Conservation (phyloP, 768 basidiomycete genomes). For the Phanerodontia chrysosporium region DNA sequence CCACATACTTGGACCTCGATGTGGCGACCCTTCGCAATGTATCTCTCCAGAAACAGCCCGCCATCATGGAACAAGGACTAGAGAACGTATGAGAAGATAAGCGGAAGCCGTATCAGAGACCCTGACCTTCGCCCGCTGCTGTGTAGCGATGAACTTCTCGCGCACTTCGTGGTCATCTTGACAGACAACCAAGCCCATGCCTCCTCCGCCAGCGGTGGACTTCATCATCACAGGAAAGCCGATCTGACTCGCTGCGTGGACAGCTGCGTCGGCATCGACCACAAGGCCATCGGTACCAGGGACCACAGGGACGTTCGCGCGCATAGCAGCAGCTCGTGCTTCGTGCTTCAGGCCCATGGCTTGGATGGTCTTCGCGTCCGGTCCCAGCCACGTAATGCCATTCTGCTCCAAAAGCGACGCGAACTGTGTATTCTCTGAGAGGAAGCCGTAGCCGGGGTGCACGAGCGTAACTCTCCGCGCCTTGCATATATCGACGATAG, state of each 20-base stretch:
- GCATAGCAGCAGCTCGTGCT: conserved; percentile 41
- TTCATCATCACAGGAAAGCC: conserved; percentile 66
- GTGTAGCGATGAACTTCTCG: conserved; percentile 32
- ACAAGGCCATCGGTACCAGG: conserved; percentile 54
- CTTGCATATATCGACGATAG: conserved; percentile 41
- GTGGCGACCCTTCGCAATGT: conserved; percentile 52
- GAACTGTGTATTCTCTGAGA: conserved; percentile 61
- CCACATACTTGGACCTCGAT: conserved; percentile 56
- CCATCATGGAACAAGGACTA: conserved; percentile 46
- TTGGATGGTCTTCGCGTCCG: conserved; percentile 43
- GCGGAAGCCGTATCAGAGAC: neutral
- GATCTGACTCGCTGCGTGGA: conserved; percentile 34
- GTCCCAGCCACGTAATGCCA: conserved; percentile 58
- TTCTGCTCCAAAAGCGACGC: conserved; percentile 40
- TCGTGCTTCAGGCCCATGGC: conserved; percentile 63
- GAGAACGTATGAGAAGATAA: neutral
- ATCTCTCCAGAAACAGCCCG: conserved; percentile 58
- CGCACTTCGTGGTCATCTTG: conserved; percentile 34
- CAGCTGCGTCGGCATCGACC: conserved; percentile 35
- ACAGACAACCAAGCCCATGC: conserved; percentile 63
- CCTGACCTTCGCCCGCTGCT: conserved; percentile 42
- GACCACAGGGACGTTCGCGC: conserved; percentile 49
- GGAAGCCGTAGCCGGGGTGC: conserved; percentile 63
- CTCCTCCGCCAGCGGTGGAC: conserved; percentile 66
- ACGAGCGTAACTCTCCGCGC: conserved; percentile 43